Evolutionary conservation across 371 early-diverging fungal genomes (phyloP), one percentile per base, ranked within the genome.

Genomic region (Phascolomyces articulosus): DNA sequence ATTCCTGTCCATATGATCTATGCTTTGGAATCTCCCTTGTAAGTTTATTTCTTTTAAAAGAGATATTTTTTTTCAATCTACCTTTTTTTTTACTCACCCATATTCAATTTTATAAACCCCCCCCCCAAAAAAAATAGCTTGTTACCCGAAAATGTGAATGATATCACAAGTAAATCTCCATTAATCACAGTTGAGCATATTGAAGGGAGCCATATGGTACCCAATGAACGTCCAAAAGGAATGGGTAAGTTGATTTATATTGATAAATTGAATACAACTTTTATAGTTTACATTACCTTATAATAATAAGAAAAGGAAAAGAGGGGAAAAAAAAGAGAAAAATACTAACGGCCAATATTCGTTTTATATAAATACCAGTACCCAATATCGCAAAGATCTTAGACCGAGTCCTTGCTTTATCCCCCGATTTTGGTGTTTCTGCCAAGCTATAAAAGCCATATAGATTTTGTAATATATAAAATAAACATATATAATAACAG

Each of bases 201-300:
- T 4, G 67, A 73, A 29, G 80, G 80, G 1, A 60, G 69, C 4
- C 80, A 80, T 27, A 77, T 75, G 73, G 73, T 73, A 11, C 78
- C 78, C 16, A 68, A 68, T 51, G 80, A 80, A 55, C 53, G 40
- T 1, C 78, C 78, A 9, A 62, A 62, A 55, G 44, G 34, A 9
- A 47, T 62, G 26, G 63, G 60, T 59, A 59, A 21, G 60, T 18
- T 9, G 3, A 40, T 4, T 59, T 40, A 16, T 1, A 38, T 57
- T 16, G 21, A 20, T 13, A 40, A 40, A 31, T 16, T 15, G 38
- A 7, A n/a, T 57, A 20, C 21, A 44, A 8, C 34, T 34, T 9
- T 34, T 34, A 6, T 34, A 20, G 6, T 13, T 2, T 47, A 24
- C 2, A 51, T 51, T 51, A 51, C 51, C 51, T 51, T 34, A 34